Evolutionary conservation across 371 early-diverging fungal species (phyloP).

Genomic region (Zopfochytrium polystomum): DNA sequence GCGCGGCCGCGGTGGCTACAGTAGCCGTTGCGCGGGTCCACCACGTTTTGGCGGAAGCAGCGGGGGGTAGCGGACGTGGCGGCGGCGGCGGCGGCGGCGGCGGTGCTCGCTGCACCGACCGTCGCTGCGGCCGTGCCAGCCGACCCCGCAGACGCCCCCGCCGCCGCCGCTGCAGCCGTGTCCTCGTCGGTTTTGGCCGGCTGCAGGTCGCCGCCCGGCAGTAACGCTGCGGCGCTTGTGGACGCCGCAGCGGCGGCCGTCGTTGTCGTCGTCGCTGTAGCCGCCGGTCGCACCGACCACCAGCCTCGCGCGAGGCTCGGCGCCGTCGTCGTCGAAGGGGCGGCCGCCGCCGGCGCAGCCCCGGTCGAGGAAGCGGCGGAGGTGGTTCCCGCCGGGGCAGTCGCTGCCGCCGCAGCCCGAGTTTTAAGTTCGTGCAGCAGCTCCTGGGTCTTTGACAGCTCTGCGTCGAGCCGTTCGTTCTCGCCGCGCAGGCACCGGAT

Average conservation of each 20-base stretch:
- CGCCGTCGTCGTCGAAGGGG: too few species aligned
- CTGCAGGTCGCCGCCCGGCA: too few species aligned
- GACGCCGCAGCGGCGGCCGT: too few species aligned
- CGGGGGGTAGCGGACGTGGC: constrained; percentile 6
- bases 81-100: constrained; percentile 14
- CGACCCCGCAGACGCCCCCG: too few species aligned
- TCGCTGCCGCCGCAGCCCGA: constrained; percentile 2
- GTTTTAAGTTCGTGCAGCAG: constrained; percentile 8
- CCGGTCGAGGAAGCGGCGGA: constrained; percentile 8
- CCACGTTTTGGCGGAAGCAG: not conserved
- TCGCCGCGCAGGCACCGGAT: constrained; percentile 24
- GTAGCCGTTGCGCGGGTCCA: constrained; percentile 3
- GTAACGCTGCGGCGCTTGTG: too few species aligned
- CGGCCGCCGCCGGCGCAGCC: too few species aligned
- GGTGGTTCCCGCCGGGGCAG: not conserved
- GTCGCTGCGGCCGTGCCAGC: too few species aligned
- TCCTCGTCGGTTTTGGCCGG: not conserved
- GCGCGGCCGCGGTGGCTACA: constrained; percentile 9
- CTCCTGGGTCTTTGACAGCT: constrained; percentile 5
- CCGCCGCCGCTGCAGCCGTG: not conserved
- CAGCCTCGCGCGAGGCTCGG: too few species aligned
- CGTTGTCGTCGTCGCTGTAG: too few species aligned
- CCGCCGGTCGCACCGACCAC: too few species aligned
- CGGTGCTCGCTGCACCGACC: too few species aligned
- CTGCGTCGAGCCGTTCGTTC: constrained; percentile 13